Conservation (phyloP, 164 flowering plant species). For the Kalanchoe fedtschenkoi region DNA sequence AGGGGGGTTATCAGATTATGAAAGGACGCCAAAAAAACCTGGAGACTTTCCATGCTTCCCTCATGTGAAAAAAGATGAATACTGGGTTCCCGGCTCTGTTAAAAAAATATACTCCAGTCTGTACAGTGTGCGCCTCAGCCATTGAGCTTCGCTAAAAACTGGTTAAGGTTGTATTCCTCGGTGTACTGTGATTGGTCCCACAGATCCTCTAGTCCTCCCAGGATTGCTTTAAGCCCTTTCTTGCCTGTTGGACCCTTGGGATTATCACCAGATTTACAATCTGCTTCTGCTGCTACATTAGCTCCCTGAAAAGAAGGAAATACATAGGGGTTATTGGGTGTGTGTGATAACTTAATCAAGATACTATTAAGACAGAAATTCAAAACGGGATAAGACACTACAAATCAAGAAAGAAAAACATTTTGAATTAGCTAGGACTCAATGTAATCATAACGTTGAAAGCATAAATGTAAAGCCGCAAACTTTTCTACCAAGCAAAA, state of each 20-base stretch:
- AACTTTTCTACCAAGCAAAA: no score
- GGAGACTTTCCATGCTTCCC: background rate
- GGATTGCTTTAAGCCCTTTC: conserved; percentile 81
- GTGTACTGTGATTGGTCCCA: conserved; percentile 98
- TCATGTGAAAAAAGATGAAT: background rate
- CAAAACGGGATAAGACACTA: background rate
- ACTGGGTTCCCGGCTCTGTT: conserved; percentile 6
- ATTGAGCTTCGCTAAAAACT: conserved; percentile 78
- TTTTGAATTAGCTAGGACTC: no score
- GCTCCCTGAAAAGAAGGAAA: conserved; percentile 29
- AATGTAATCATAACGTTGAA: no score
- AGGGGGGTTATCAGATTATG: background rate
- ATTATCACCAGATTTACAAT: conserved; percentile 33
- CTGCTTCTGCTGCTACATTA: conserved; percentile 25
- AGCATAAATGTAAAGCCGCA: no score
- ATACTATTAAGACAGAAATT: background rate
- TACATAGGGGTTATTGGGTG: background rate
- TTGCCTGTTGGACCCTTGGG: conserved; percentile 35
- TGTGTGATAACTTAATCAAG: background rate
- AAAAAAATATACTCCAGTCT: background rate
- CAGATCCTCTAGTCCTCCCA: conserved; percentile 82
- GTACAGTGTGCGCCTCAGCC: conserved; percentile 24
- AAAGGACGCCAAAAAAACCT: background rate
- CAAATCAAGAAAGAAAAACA: background rate
- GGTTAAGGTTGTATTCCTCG: conserved; percentile 81